phyloP scores from a whole-genome alignment of 2,329 filamentous ascomycete species.

The Neofusicoccum sp. region DNA sequence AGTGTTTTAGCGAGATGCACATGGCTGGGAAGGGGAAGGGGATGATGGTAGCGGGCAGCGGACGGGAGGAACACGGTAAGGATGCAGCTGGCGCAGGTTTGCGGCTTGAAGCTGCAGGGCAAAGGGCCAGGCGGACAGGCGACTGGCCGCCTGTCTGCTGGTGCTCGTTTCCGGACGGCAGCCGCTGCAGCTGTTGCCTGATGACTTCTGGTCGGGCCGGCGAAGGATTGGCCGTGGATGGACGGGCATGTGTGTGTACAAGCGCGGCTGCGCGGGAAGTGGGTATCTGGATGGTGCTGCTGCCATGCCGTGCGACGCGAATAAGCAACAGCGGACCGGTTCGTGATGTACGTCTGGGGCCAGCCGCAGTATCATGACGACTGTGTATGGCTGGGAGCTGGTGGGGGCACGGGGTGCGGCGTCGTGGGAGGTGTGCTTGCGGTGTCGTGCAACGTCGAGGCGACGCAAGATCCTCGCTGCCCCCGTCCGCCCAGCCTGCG shows the following conservation, averaged over 20 bases:
- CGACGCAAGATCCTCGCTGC: constrained; percentile 1
- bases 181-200: constrained; percentile 6
- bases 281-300: constrained; percentile 9
- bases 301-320: background rate
- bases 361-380: constrained; percentile 7
- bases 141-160: background rate
- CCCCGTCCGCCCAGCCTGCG: background rate
- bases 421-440: background rate
- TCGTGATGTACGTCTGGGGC: background rate
- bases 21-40: background rate
- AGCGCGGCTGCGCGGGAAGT: constrained; percentile 13
- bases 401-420: constrained; percentile 9
- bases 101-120: constrained; percentile 8
- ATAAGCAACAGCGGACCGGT: constrained; percentile 14
- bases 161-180: constrained; percentile 4
- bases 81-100: background rate
- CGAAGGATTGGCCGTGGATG: background rate
- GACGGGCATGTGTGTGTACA: background rate
- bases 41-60: background rate
- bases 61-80: constrained; percentile 2
- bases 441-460: constrained; percentile 4
- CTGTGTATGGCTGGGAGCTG: background rate
- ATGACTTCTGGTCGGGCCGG: background rate
- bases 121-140: background rate
- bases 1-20: constrained; percentile 8